Conservation (phyloP, 495 filamentous ascomycete species). For the Podospora comata region DNA sequence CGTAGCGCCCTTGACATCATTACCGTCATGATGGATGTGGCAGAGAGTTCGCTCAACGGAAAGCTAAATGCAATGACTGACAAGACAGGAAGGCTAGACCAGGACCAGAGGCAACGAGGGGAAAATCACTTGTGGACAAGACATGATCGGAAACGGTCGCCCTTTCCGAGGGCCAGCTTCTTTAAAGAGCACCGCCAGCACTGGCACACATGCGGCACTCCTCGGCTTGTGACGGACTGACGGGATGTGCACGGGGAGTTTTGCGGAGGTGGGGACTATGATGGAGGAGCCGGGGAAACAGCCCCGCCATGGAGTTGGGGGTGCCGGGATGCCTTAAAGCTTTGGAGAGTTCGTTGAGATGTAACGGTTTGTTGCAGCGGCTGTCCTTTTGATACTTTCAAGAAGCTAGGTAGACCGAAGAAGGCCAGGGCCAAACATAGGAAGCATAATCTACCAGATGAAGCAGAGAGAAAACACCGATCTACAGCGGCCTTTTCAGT, state of each 20-base stretch:
- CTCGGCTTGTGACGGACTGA: constrained; percentile 39
- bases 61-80: not conserved
- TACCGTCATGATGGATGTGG: not conserved
- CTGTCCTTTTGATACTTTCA: not conserved
- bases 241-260: constrained; percentile 9
- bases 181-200: constrained; percentile 14
- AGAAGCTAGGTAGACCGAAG: not conserved
- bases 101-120: not conserved
- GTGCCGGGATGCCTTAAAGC: constrained; percentile 8
- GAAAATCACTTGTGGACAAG: not conserved
- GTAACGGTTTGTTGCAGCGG: not conserved
- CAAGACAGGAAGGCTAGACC: constrained; percentile 2
- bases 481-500: not conserved
- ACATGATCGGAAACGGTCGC: constrained; percentile 3
- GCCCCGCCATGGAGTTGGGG: constrained; percentile 19
- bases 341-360: constrained; percentile 5
- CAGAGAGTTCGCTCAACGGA: not conserved
- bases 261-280: constrained; percentile 21
- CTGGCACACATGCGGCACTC: constrained; percentile 23
- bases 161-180: constrained; percentile 18
- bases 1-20: constrained; percentile 25
- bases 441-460: not conserved
- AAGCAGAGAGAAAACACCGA: not conserved
- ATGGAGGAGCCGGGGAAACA: not conserved
- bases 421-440: not conserved